Conservation (phyloP, 306 rosid genomes). For the Oemleria cerasiformis region DNA sequence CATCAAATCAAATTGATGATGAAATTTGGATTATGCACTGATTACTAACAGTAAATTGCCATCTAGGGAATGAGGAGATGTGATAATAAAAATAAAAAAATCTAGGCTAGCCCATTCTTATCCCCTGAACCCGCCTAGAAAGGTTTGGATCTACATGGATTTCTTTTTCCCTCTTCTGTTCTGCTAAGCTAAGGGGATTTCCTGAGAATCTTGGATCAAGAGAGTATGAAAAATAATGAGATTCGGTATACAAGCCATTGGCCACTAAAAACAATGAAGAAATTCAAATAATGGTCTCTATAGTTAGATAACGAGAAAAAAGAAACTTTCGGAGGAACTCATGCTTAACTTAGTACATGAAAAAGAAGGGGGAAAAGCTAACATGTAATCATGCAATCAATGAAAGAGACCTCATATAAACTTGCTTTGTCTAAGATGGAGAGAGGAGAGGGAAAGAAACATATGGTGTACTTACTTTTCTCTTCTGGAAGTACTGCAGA, state of each 20-base stretch:
- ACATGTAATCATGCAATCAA: not conserved
- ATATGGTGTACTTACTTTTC: conserved; percentile 62
- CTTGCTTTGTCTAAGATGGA: not conserved
- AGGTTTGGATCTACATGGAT: no score
- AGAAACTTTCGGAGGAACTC: not conserved
- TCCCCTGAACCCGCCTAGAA: no score
- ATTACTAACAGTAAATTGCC: not conserved
- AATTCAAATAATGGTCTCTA: not conserved
- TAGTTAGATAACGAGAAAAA: not conserved
- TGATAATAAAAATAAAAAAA: no score
- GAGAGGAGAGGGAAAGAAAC: conserved; percentile 5
- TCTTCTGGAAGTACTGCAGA: conserved; percentile 76
- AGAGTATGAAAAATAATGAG: no score
- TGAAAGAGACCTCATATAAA: not conserved
- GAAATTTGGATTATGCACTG: not conserved
- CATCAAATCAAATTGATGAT: not conserved
- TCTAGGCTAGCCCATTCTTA: no score
- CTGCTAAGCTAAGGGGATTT: no score
- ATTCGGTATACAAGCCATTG: not conserved
- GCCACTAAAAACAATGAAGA: not conserved
- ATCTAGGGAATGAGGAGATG: no score
- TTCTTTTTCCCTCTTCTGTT: no score
- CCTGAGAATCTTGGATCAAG: no score
- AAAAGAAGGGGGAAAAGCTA: not conserved
- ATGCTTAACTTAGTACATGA: not conserved